Percentiles rank a stretch among this genome's conserved stretches.
Evolutionary conservation across 2,329 filamentous ascomycete species (phyloP).

Genomic region (Geoglossum cookeanum): DNA sequence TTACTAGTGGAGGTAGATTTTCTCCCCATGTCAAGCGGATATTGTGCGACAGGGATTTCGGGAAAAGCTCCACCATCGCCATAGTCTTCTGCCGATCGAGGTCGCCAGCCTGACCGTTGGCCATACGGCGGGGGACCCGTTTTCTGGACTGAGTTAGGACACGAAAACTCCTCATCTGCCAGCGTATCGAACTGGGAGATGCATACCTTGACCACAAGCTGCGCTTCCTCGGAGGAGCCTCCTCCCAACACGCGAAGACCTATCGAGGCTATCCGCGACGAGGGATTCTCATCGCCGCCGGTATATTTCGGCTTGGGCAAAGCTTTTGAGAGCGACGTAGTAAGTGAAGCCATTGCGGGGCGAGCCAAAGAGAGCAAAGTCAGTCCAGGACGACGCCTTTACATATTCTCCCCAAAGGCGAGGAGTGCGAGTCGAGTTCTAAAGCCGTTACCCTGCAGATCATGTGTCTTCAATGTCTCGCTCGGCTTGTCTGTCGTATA

Average conservation of each 20-base stretch:
- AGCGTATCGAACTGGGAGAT: constrained; percentile 1
- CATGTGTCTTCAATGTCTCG: too few relatives aligned
- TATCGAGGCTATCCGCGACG: constrained; percentile 49
- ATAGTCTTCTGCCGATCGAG: constrained; percentile 75
- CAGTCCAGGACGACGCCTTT: neutral
- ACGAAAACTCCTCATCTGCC: neutral
- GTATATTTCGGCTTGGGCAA: constrained; percentile 83
- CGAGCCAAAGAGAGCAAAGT: neutral
- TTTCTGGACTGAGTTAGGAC: constrained; percentile 28
- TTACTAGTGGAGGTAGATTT: constrained; percentile 56
- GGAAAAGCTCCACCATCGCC: constrained; percentile 93
- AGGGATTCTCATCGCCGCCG: constrained; percentile 70
- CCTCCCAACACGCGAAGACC: constrained; percentile 69
- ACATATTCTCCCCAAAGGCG: too few relatives aligned
- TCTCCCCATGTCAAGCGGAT: constrained; percentile 85
- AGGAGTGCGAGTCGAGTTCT: too few relatives aligned
- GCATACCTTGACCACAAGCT: constrained; percentile 58
- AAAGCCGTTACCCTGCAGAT: too few relatives aligned
- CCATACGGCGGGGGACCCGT: constrained; percentile 76
- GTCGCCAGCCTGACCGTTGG: constrained; percentile 76
- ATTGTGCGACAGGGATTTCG: constrained; percentile 83
- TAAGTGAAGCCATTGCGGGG: constrained; percentile 41
- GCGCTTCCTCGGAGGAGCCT: constrained; percentile 63
- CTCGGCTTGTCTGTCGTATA: too few relatives aligned
- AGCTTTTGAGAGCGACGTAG: constrained; percentile 54